phyloP scores from a whole-genome alignment of 2,329 filamentous ascomycete genomes.

The Diaporthe amygdali region DNA sequence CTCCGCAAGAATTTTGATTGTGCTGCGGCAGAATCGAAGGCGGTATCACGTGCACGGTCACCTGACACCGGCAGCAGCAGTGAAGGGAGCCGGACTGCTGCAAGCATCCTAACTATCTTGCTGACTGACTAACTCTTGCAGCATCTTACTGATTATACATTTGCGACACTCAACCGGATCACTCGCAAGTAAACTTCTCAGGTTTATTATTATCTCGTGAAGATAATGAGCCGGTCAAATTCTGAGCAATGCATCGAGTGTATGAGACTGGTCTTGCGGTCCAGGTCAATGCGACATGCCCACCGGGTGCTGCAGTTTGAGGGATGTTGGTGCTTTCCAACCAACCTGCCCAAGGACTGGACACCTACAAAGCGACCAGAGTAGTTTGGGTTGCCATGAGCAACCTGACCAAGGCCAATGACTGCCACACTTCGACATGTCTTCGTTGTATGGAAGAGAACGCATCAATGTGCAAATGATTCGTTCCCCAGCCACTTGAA shows the following conservation, averaged over 20 bases:
- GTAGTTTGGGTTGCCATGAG: too few species aligned
- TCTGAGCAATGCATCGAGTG: neutral
- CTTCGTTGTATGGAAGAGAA: too few species aligned
- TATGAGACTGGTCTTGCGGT: neutral
- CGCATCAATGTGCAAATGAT: too few species aligned
- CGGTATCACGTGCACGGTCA: neutral
- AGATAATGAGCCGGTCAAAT: neutral
- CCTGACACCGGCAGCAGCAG: neutral
- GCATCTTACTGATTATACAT: neutral
- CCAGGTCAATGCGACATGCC: too few species aligned
- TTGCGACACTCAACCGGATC: neutral
- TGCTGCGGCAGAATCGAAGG: neutral
- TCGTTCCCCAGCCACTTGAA: too few species aligned
- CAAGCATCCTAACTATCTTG: neutral
- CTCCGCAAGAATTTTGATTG: conserved; percentile 15
- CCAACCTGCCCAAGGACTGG: too few species aligned
- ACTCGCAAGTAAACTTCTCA: too few species aligned
- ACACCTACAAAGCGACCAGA: too few species aligned
- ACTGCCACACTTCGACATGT: too few species aligned
- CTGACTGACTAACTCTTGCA: neutral
- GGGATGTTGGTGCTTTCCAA: too few species aligned
- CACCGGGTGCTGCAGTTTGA: neutral
- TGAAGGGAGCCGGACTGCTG: neutral
- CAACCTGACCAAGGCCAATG: too few species aligned
- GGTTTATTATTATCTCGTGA: neutral